Percentiles rank a stretch among this genome's conserved stretches.
phyloP scores from a whole-genome alignment of 225 moss, liverwort and hornwort species.

The Straminergon stramineum region DNA sequence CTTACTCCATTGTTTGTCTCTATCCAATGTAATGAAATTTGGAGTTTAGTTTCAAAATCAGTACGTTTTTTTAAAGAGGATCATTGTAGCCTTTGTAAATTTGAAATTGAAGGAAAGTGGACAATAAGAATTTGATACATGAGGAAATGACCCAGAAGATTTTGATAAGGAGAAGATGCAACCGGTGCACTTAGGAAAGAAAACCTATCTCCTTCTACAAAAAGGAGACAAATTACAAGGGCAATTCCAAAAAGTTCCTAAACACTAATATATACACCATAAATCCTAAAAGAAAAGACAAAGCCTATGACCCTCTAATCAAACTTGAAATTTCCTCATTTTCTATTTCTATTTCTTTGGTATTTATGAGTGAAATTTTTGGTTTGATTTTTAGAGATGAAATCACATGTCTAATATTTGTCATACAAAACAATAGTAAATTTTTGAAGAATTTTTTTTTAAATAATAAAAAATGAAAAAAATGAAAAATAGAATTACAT shows the following conservation, averaged over 20 bases:
- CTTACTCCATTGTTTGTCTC: accelerated
- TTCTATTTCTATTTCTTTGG: not conserved
- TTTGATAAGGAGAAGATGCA: too few relatives aligned
- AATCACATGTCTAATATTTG: not conserved
- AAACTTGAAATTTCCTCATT: not conserved
- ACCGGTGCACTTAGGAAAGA: too few relatives aligned
- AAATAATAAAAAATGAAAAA: too few relatives aligned
- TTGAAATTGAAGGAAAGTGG: too few relatives aligned
- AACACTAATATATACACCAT: too few relatives aligned
- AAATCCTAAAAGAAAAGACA: not conserved
- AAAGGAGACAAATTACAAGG: accelerated
- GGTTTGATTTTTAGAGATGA: not conserved
- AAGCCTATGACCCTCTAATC: accelerated
- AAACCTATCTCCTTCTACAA: too few relatives aligned
- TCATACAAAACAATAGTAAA: not conserved
- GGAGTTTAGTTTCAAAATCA: not conserved
- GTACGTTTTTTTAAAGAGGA: not conserved
- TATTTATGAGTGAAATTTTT: not conserved
- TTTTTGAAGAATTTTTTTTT: not conserved
- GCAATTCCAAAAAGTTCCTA: too few relatives aligned
- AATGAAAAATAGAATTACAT: not conserved
- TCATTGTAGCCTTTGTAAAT: not conserved
- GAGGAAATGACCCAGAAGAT: too few relatives aligned
- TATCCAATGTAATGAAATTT: not conserved
- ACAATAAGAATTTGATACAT: too few relatives aligned